Percentiles rank a stretch among this genome's conserved stretches.
These are phyloP conservation scores for Ceratobasidium sp. DNA, from an alignment of 1,284 basidiomycete genomes.

Conservation along the genomic window DNA sequence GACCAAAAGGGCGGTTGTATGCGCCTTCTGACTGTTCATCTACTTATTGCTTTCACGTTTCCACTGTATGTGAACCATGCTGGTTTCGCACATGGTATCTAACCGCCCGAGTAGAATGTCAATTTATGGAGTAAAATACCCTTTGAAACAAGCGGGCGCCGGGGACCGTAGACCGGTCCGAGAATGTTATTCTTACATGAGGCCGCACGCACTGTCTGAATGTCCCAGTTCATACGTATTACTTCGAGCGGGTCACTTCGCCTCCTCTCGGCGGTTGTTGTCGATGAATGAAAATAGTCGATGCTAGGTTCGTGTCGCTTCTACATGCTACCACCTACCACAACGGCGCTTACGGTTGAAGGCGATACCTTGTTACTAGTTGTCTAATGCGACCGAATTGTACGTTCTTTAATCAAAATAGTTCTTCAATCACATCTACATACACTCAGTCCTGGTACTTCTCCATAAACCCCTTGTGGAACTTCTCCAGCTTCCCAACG, in stretches of 20 bases:
- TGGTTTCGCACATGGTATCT: too few species aligned
- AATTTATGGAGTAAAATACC: not conserved
- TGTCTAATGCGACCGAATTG: too few species aligned
- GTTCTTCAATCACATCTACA: not conserved
- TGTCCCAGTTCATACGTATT: conserved; percentile 46
- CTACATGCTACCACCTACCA: not conserved
- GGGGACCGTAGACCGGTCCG: conserved; percentile 46
- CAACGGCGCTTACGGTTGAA: too few species aligned
- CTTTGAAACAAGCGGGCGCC: conserved; percentile 28
- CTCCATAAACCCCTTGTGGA: conserved; percentile 83
- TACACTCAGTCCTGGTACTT: conserved; percentile 65
- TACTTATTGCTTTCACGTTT: too few species aligned
- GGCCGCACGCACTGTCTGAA: conserved; percentile 45
- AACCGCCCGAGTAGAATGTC: too few species aligned
- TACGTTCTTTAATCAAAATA: not conserved
- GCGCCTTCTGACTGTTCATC: too few species aligned
- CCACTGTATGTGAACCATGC: too few species aligned
- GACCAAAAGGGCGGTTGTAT: too few species aligned
- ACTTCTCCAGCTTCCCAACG: conserved; percentile 84
- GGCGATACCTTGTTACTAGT: too few species aligned
- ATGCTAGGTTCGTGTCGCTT: conserved; percentile 22
- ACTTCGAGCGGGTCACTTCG: conserved; percentile 40
- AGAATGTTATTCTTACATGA: conserved; percentile 44
- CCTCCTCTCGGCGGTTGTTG: too few species aligned
- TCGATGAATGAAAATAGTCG: conserved; percentile 16